A percentile compares a stretch with the other conserved stretches of the same genome.
phyloP scores from a whole-genome alignment of 768 basidiomycete genomes.

The Podaxis mareebaensis region DNA sequence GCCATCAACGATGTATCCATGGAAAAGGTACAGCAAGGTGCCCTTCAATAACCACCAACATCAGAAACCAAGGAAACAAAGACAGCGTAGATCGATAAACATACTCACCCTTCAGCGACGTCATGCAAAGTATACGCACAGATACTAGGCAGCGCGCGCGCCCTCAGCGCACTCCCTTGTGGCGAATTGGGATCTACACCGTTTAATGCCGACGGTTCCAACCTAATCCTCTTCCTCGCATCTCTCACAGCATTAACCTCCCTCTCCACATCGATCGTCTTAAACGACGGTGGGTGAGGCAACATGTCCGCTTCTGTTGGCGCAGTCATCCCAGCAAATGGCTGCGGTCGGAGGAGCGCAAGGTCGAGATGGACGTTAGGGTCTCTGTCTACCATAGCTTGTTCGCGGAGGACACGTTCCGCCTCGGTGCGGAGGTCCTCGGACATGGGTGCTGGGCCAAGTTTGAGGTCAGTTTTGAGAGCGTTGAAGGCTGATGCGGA shows the following conservation, averaged over 20 bases:
- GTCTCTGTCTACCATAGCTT: constrained; percentile 75
- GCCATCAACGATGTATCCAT: constrained; percentile 91
- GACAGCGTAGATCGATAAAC: background rate
- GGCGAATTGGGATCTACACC: constrained; percentile 58
- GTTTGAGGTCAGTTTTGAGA: constrained; percentile 76
- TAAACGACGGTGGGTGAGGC: constrained; percentile 82
- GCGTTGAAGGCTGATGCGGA: constrained; percentile 69
- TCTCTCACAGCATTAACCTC: constrained; percentile 91
- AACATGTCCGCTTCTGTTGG: constrained; percentile 74
- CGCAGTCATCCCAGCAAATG: constrained; percentile 55
- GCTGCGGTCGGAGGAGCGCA: constrained; percentile 49
- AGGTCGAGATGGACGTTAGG: constrained; percentile 66
- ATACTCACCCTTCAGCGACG: constrained; percentile 84
- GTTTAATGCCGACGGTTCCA: constrained; percentile 72
- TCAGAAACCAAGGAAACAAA: background rate
- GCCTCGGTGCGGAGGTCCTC: constrained; percentile 84
- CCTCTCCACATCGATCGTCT: constrained; percentile 82
- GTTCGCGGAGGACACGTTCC: constrained; percentile 76
- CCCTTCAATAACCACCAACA: constrained; percentile 41
- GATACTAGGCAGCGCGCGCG: constrained; percentile 83
- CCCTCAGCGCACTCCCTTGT: constrained; percentile 56
- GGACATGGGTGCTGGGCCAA: constrained; percentile 78
- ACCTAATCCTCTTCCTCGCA: constrained; percentile 85
- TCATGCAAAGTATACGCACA: constrained; percentile 96
- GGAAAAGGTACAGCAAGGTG: constrained; percentile 87